Evolutionary conservation across 805 yeast genomes (phyloP), one percentile per base, ranked within the genome.

Genomic region (Monosporozyma solicola): DNA sequence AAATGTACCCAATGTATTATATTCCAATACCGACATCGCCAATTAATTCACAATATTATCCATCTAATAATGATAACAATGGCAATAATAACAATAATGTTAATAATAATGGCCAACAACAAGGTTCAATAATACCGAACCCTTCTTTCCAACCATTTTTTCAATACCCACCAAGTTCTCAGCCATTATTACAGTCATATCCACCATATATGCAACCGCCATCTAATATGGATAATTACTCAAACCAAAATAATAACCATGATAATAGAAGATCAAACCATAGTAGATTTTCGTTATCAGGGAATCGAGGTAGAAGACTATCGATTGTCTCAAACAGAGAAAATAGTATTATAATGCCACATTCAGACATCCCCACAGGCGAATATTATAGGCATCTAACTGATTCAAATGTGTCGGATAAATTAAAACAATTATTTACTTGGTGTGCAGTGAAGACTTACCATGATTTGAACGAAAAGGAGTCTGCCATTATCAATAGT

Each of bases 371-470:
- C 2, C 69, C 68, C 3, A 66, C 60, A 39, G 59, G 58, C 31
- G 66, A 66, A 48, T 67, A 65, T 50, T 67, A 66, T 51, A 61
- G 66, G 51, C 68, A 66, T 54, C 55, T 66, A 31, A 68, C 65
- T 3, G 57, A 66, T 48, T 57, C 61, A 6, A 61, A 65, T 7
- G 61, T 61, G 50, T 67, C 63, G 9, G 58, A 61, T 46, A 68
- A 64, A 52, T 55, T 67, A 48, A 60, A 61, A 53, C 69, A 66
- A 50, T 58, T 67, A 22, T 65, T 64, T 53, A 61, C 57, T 43
- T 67, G 71, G 71, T 66, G 71, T 52, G 53, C 65, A 8, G 62
- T 63, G 15, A 58, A 68, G 37, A 47, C 63, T 2, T 48, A 62
- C 24, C 57, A 60, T 47, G 62, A 57, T 27, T 41, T 62, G 43